Percentiles rank a stretch among this genome's conserved stretches.
Evolutionary conservation across 2,329 filamentous ascomycete genomes (phyloP).

Genomic region (Byssoonygena ceratinophila): DNA sequence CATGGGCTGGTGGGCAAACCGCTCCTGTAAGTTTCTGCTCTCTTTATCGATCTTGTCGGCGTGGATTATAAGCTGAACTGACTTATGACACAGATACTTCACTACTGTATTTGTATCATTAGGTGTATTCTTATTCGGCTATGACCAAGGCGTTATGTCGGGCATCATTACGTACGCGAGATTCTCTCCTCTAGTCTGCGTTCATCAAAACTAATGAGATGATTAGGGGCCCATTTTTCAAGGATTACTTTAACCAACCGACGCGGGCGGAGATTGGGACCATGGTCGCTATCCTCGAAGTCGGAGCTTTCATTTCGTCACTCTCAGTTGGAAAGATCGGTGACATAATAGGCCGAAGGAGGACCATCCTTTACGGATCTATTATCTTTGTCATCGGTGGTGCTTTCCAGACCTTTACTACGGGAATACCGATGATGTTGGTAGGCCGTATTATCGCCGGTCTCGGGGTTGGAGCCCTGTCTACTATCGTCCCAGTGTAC

Average conservation of each 20-base stretch:
- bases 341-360: conserved; percentile 79
- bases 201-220: not conserved
- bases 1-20: conserved; percentile 94
- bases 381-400: conserved; percentile 78
- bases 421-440: conserved; percentile 79
- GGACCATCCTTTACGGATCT: conserved; percentile 87
- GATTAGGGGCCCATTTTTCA: conserved; percentile 66
- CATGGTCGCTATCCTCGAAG: conserved; percentile 93
- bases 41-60: not conserved
- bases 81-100: conserved; percentile 59
- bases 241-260: conserved; percentile 84
- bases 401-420: conserved; percentile 70
- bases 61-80: not conserved
- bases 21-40: conserved; percentile 55
- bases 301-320: conserved; percentile 86
- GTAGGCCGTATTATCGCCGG: conserved; percentile 72
- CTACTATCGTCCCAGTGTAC: conserved; percentile 86
- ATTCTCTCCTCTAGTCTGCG: not conserved
- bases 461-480: conserved; percentile 75
- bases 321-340: conserved; percentile 77
- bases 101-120: conserved; percentile 67
- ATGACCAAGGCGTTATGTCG: conserved; percentile 57
- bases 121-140: conserved; percentile 55
- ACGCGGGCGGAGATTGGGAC: conserved; percentile 80
- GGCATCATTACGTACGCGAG: conserved; percentile 55